phyloP scores from a whole-genome alignment of 306 rosid species.

The Corylus americana region DNA sequence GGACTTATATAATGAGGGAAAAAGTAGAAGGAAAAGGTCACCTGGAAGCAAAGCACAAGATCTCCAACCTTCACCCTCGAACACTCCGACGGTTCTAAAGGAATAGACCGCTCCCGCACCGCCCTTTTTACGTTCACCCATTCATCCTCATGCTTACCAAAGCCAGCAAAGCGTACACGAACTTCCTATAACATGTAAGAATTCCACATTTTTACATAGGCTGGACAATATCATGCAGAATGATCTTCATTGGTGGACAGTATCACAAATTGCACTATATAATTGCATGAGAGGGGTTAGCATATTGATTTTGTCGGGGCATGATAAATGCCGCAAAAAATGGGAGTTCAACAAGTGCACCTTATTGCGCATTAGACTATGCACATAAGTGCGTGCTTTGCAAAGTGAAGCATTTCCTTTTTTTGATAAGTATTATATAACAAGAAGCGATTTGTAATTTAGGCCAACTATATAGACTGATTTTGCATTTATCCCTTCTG shows the following conservation, averaged over 20 bases:
- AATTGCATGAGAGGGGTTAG: not conserved
- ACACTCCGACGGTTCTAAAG: constrained; percentile 79
- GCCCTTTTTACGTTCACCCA: constrained; percentile 70
- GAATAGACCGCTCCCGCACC: constrained; percentile 77
- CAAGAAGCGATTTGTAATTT: no score
- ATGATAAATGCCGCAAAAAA: not conserved
- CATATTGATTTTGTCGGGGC: not conserved
- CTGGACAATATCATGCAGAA: constrained; percentile 18
- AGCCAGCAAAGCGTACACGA: constrained; percentile 74
- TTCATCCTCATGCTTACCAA: constrained; percentile 67
- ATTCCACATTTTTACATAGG: constrained; percentile 25
- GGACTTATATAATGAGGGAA: constrained; percentile 9
- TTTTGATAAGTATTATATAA: no score
- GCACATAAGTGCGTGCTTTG: not conserved
- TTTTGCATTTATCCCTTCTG: no score
- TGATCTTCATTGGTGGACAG: constrained; percentile 16
- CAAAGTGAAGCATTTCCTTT: not conserved
- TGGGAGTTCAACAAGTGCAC: not conserved
- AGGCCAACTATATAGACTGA: no score
- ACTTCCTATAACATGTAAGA: constrained; percentile 54
- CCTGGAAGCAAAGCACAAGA: constrained; percentile 75
- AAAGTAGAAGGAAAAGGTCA: constrained; percentile 29
- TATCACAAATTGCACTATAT: constrained; percentile 15
- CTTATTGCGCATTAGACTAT: not conserved
- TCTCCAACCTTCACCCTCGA: constrained; percentile 71